phyloP scores from a whole-genome alignment of 768 basidiomycete genomes.

The Termitomyces sp. region DNA sequence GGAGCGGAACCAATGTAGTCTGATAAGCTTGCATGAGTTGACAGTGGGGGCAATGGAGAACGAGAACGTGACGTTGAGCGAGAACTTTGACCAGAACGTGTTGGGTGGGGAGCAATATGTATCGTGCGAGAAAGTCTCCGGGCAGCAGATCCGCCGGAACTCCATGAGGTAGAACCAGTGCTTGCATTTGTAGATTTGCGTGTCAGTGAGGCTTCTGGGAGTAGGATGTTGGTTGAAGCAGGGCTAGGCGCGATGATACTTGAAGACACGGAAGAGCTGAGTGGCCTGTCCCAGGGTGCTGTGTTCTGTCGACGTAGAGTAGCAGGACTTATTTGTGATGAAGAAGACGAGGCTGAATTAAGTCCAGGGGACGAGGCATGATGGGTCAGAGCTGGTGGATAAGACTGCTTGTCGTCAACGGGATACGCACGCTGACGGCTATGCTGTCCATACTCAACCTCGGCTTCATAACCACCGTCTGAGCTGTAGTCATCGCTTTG shows the following conservation, averaged over 20 bases:
- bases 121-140: constrained; percentile 85
- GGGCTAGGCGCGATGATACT: constrained; percentile 57
- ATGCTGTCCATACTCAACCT: constrained; percentile 62
- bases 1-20: constrained; percentile 41
- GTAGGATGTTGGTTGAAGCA: constrained; percentile 51
- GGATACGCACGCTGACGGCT: constrained; percentile 75
- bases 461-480: constrained; percentile 82
- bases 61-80: constrained; percentile 94
- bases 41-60: constrained; percentile 79
- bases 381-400: constrained; percentile 45
- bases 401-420: constrained; percentile 33
- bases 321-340: constrained; percentile 63
- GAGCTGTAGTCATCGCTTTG: constrained; percentile 73
- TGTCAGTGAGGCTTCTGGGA: constrained; percentile 63
- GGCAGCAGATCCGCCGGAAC: constrained; percentile 52
- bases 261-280: constrained; percentile 53
- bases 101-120: constrained; percentile 65
- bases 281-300: constrained; percentile 63
- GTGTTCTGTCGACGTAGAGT: constrained; percentile 64
- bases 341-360: constrained; percentile 63
- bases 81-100: constrained; percentile 78
- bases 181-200: constrained; percentile 55
- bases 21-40: constrained; percentile 63
- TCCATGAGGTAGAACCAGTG: constrained; percentile 51
- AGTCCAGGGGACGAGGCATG: constrained; percentile 52